Evolutionary conservation across 1,284 basidiomycete species (phyloP).

Genomic region (Fomitopsis betulina): DNA sequence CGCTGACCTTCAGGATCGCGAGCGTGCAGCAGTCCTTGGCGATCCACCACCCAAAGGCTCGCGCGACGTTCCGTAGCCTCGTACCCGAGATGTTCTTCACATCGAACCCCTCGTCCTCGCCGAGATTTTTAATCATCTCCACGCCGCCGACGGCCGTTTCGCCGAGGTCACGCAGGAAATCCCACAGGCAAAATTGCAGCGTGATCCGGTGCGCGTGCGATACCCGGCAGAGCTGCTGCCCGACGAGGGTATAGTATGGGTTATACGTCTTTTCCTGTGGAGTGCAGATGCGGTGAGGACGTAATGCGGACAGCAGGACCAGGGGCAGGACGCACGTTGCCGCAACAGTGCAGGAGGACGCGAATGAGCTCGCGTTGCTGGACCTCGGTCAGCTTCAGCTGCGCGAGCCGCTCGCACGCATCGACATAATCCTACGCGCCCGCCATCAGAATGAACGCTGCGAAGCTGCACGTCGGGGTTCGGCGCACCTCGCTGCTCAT

Average conservation of each 20-base stretch:
- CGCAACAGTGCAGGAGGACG: conserved; percentile 90
- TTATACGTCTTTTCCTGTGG: conserved; percentile 87
- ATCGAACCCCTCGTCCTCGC: conserved; percentile 45
- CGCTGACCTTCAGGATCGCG: conserved; percentile 74
- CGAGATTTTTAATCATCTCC: conserved; percentile 65
- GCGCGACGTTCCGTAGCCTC: conserved; percentile 62
- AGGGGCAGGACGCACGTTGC: conserved; percentile 59
- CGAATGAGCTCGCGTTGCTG: conserved; percentile 95
- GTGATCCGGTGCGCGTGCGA: conserved; percentile 89
- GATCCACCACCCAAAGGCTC: conserved; percentile 82
- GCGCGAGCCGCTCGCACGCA: conserved; percentile 82
- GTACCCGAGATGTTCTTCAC: conserved; percentile 55
- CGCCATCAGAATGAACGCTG: neutral
- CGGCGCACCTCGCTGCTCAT: conserved; percentile 86
- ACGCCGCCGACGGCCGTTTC: conserved; percentile 81
- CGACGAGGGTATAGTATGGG: conserved; percentile 92
- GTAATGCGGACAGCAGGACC: neutral
- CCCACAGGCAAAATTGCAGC: conserved; percentile 96
- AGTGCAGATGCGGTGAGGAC: neutral
- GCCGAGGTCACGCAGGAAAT: conserved; percentile 90
- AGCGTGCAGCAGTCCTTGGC: conserved; percentile 71
- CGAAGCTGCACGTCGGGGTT: neutral
- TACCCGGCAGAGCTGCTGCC: conserved; percentile 66
- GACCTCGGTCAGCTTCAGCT: conserved; percentile 81
- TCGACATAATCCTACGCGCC: conserved; percentile 81